Conservation (phyloP, 352 stramenopile species). For the Globisporangium paddicum region DNA sequence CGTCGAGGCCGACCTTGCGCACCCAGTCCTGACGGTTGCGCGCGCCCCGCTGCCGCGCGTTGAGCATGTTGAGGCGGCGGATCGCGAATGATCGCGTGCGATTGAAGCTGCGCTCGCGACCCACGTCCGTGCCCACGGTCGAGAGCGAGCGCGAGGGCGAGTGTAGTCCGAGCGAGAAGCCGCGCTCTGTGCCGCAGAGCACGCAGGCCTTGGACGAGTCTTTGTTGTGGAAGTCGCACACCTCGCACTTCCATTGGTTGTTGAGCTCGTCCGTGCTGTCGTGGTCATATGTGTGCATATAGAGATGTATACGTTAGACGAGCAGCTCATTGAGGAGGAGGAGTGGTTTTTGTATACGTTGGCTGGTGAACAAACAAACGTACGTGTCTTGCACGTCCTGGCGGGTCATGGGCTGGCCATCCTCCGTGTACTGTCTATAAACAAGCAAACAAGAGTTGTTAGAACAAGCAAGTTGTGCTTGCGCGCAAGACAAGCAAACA, state of each 20-base stretch:
- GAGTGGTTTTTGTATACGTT: no score
- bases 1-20: conserved; percentile 73
- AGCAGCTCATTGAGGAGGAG: background rate
- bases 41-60: conserved; percentile 69
- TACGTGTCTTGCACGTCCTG: conserved; percentile 81
- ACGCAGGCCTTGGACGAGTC: conserved; percentile 67
- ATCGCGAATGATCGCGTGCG: conserved; percentile 84
- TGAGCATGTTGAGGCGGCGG: conserved; percentile 85
- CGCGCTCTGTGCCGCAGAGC: conserved; percentile 76
- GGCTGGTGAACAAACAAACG: background rate
- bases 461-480: background rate
- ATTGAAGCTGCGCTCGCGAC: conserved; percentile 70
- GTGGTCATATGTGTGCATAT: background rate
- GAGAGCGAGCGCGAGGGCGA: conserved; percentile 37
- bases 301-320: background rate
- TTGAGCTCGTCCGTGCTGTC: conserved; percentile 68
- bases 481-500: background rate
- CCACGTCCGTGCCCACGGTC: conserved; percentile 32
- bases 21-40: conserved; percentile 83
- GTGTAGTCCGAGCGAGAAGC: conserved; percentile 65
- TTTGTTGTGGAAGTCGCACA: conserved; percentile 89
- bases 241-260: conserved; percentile 83
- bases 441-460: background rate
- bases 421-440: conserved; percentile 74
- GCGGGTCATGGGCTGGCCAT: conserved; percentile 81